Percentiles rank a stretch among this genome's conserved stretches.
Conservation (phyloP, 331 rosid genomes). For the Pyracantha coccinea region DNA sequence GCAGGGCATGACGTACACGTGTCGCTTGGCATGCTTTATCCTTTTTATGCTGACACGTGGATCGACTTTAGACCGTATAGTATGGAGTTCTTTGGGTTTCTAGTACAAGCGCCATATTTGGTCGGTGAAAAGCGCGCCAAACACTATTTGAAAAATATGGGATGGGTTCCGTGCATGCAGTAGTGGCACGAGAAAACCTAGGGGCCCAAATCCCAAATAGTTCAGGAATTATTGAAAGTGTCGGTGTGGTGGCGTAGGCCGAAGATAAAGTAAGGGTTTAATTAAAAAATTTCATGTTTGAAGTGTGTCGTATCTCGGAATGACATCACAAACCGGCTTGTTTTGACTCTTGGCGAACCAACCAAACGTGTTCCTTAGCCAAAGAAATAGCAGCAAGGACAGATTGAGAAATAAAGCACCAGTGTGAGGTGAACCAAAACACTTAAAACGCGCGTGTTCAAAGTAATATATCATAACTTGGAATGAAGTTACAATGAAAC, state of each 20-base stretch:
- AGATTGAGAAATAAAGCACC: background rate
- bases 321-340: background rate
- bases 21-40: background rate
- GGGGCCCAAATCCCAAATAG: too few relatives aligned
- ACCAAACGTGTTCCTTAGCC: background rate
- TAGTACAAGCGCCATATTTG: background rate
- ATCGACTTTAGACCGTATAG: background rate
- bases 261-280: too few relatives aligned
- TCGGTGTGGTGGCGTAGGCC: too few relatives aligned
- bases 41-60: conserved; percentile 1
- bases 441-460: too few relatives aligned
- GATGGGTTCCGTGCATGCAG: background rate
- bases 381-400: background rate
- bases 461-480: background rate
- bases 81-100: background rate
- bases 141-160: background rate
- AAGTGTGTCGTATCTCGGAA: too few relatives aligned
- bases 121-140: background rate
- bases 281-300: too few relatives aligned
- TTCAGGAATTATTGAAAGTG: too few relatives aligned
- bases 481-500: too few relatives aligned
- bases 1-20: background rate
- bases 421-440: background rate
- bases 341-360: background rate
- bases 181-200: background rate